These are phyloP conservation scores for Leptographium radiaticola DNA, from an alignment of 2,329 filamentous ascomycete genomes.

Conservation along the genomic window DNA sequence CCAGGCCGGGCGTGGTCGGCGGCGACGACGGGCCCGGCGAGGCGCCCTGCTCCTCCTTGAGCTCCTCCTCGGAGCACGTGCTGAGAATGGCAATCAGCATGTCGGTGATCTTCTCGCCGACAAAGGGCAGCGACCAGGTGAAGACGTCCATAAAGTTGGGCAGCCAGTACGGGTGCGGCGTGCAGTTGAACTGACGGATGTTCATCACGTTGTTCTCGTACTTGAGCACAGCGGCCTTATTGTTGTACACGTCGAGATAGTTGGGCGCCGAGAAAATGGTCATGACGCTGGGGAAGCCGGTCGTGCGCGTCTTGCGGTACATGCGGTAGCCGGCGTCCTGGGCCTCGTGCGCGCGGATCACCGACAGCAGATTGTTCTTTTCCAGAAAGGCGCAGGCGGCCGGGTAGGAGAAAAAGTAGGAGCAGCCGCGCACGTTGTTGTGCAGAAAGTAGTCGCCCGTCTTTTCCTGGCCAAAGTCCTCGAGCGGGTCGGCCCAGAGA, in stretches of 20 bases:
- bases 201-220: constrained; percentile 99
- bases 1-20: constrained; percentile 34
- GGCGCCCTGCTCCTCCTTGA: constrained; percentile 70
- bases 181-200: constrained; percentile 99
- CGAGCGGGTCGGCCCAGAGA: constrained; percentile 93
- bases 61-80: constrained; percentile 97
- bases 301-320: constrained; percentile 97
- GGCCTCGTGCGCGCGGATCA: constrained; percentile 95
- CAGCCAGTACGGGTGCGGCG: constrained; percentile 96
- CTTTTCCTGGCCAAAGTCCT: constrained; percentile 98
- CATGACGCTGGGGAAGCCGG: constrained; percentile 98
- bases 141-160: constrained; percentile 99
- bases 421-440: constrained; percentile 96
- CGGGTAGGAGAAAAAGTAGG: constrained; percentile 98
- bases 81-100: constrained; percentile 98
- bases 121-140: constrained; percentile 98
- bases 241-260: constrained; percentile 99
- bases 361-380: constrained; percentile 95
- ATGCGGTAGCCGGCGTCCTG: constrained; percentile 98
- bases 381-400: constrained; percentile 95
- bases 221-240: constrained; percentile 96
- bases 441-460: constrained; percentile 95
- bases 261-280: constrained; percentile 99
- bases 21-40: constrained; percentile 64
- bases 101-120: constrained; percentile 97